A percentile compares a stretch with the other conserved stretches of the same genome.
Conservation (phyloP, 2,329 filamentous ascomycete genomes). For the Xylaria arbuscula region DNA sequence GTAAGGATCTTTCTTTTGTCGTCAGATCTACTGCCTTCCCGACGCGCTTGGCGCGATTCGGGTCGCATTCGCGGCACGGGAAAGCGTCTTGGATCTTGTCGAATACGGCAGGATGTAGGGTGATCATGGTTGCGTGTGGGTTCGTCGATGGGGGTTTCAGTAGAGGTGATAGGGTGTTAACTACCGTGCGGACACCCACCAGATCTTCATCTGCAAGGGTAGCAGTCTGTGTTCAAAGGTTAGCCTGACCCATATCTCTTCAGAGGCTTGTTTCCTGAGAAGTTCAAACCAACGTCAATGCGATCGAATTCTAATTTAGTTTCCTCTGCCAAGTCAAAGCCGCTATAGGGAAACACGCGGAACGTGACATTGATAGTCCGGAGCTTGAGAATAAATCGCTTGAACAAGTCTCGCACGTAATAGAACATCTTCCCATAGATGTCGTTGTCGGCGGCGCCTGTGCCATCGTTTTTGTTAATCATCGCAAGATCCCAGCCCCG, state of each 20-base stretch:
- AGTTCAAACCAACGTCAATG: conserved; percentile 13
- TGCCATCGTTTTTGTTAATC: not conserved
- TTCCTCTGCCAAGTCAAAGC: not conserved
- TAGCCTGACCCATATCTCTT: not conserved
- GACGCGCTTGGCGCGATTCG: conserved; percentile 6
- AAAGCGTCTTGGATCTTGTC: conserved; percentile 12
- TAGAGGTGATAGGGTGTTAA: conserved; percentile 8
- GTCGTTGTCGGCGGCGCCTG: conserved; percentile 1
- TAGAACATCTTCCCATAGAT: conserved; percentile 34
- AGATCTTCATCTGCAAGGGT: conserved; percentile 4
- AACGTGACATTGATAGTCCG: conserved; percentile 4
- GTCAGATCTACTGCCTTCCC: conserved; percentile 9
- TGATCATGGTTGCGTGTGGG: conserved; percentile 24
- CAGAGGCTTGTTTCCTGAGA: not conserved
- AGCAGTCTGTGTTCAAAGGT: not conserved
- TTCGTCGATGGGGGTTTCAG: conserved; percentile 17
- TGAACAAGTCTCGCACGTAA: conserved; percentile 24
- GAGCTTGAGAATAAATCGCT: conserved; percentile 24
- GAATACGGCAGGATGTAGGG: conserved; percentile 18
- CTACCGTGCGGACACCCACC: not conserved
- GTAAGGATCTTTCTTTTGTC: not conserved
- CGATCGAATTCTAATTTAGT: conserved; percentile 19
- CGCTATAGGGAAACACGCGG: conserved; percentile 3
- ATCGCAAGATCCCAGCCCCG: conserved; percentile 26
- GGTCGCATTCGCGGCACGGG: conserved; percentile 16